Evolutionary conservation across 2,329 filamentous ascomycete species (phyloP).

Genomic region (Shiraia bambusicola): DNA sequence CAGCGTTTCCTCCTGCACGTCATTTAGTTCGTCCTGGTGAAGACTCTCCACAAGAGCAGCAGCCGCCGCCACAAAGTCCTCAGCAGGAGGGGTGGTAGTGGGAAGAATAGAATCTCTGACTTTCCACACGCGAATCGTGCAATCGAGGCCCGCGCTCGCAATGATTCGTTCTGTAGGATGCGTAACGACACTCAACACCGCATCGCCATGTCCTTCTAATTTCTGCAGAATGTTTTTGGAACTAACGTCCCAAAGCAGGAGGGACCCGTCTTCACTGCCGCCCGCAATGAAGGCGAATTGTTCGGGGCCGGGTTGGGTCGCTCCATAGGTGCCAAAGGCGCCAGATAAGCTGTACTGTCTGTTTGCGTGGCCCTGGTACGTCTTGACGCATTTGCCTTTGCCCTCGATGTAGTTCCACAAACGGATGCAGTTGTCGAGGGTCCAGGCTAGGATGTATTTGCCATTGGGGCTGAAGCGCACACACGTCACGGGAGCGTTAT

Average conservation of each 20-base stretch:
- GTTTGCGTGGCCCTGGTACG: slow-evolving; percentile 91
- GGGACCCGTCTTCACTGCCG: slow-evolving; percentile 82
- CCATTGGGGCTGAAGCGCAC: slow-evolving; percentile 95
- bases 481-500: slow-evolving; percentile 84
- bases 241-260: slow-evolving; percentile 88
- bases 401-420: slow-evolving; percentile 95
- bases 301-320: slow-evolving; percentile 14
- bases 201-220: slow-evolving; percentile 57
- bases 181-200: slow-evolving; percentile 62
- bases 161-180: slow-evolving; percentile 56
- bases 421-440: slow-evolving; percentile 83
- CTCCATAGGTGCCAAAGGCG: slow-evolving; percentile 71
- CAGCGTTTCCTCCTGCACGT: not conserved
- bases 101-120: too few relatives aligned
- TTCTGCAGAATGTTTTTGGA: slow-evolving; percentile 80
- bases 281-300: slow-evolving; percentile 68
- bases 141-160: slow-evolving; percentile 64
- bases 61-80: not conserved
- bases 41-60: not conserved
- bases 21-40: not conserved
- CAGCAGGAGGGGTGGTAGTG: not conserved
- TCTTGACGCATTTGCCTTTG: slow-evolving; percentile 88
- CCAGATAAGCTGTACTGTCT: slow-evolving; percentile 80
- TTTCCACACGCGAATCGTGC: slow-evolving; percentile 62
- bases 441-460: slow-evolving; percentile 87